Evolutionary conservation across 371 early-diverging fungal species (phyloP), one percentile per base, ranked within the genome.

Genomic region (Capniomyces stellatus): DNA sequence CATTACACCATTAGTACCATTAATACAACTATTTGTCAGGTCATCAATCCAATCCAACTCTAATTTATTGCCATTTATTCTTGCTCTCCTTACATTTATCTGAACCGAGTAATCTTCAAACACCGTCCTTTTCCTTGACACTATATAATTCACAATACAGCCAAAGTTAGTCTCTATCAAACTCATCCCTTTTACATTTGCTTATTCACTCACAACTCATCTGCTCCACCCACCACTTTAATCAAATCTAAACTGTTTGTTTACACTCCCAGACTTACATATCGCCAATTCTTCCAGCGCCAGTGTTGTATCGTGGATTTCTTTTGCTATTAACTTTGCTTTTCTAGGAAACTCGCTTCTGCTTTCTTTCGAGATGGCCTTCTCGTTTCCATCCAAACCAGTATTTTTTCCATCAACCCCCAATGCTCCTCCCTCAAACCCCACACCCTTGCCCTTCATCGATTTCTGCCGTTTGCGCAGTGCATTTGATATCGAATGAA

Each of bases 101-200:
- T 71, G 67, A 29, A 44, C 50, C n/a, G 68, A 58, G 43, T 48
- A 61, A 62, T 71, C 71, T 54, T 71, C 72, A 28, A 71, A 71
- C 43, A 71, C 56, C 4, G 71, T 64, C 44, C 63, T 59, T 13
- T 61, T 46, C 25, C 63, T 58, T 10, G 71, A 69, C 44, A 71
- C 64, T 64, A 61, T 44, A 42, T 3, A 10, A 15, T 1, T n/a
- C n/a, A n/a, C n/a, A n/a, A n/a, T n/a, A n/a, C n/a, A n/a, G n/a
- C n/a, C n/a, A n/a, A n/a, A n/a, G n/a, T n/a, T n/a, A n/a, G n/a
- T n/a, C n/a, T n/a, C n/a, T n/a, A n/a, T n/a, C n/a, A n/a, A n/a
- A n/a, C n/a, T n/a, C n/a, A n/a, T n/a, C n/a, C n/a, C n/a, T n/a
- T n/a, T n/a, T n/a, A n/a, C n/a, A n/a, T n/a, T n/a, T n/a, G n/a